Evolutionary conservation across 805 yeast genomes (phyloP).

Genomic region (Kodamaea kakaduensis): DNA sequence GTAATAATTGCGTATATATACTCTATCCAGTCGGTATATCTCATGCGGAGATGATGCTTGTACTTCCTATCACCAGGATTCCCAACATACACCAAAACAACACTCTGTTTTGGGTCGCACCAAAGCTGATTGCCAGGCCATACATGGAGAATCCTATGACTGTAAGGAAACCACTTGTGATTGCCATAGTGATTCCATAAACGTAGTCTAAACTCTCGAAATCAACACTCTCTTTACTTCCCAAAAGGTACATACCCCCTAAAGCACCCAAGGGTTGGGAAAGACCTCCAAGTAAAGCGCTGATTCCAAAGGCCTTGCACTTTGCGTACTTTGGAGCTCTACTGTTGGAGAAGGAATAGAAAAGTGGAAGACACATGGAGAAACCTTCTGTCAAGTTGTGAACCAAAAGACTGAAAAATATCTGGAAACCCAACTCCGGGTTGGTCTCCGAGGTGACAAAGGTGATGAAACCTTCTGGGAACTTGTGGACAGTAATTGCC

Average conservation of each 20-base stretch:
- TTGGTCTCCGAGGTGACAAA: conserved; percentile 72
- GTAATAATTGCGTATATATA: too few relatives aligned
- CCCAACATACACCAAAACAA: conserved; percentile 61
- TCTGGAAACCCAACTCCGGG: conserved; percentile 63
- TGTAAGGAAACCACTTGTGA: conserved; percentile 80
- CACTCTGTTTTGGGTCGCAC: conserved; percentile 62
- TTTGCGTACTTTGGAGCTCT: conserved; percentile 45
- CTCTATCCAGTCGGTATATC: too few relatives aligned
- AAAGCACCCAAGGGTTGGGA: conserved; percentile 91
- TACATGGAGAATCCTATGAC: conserved; percentile 86
- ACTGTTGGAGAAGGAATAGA: conserved; percentile 54
- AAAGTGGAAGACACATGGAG: conserved; percentile 87
- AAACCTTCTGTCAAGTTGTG: conserved; percentile 95
- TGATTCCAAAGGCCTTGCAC: conserved; percentile 56
- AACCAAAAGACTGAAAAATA: conserved; percentile 77
- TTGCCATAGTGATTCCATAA: conserved; percentile 62
- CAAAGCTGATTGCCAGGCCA: conserved; percentile 75
- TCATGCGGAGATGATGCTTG: too few relatives aligned
- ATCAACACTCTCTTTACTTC: conserved; percentile 28
- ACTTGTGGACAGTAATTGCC: conserved; percentile 83
- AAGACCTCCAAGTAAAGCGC: conserved; percentile 71
- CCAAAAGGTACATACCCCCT: conserved; percentile 52
- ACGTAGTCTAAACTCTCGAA: conserved; percentile 33
- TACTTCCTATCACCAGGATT: conserved; percentile 49
- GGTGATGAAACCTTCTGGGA: conserved; percentile 93